These are phyloP conservation scores for Phytophthora fragariae DNA, from an alignment of 352 stramenopile genomes.

Conservation along the genomic window DNA sequence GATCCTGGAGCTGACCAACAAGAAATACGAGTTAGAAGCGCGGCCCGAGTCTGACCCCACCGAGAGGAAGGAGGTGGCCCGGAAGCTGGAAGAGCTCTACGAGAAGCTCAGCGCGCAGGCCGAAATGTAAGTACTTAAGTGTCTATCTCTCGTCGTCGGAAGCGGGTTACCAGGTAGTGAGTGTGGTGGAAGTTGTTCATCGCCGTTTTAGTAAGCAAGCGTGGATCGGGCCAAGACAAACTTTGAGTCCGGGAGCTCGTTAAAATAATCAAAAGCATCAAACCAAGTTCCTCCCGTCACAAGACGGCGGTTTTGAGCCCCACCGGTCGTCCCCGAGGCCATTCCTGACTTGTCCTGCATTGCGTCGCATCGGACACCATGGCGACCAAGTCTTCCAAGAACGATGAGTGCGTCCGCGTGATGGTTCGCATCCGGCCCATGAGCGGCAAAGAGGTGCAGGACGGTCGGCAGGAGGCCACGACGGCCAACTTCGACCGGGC, in stretches of 20 bases:
- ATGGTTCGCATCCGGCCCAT: slow-evolving; percentile 97
- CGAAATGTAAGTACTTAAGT: slow-evolving; percentile 42
- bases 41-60: slow-evolving; percentile 43
- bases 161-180: slow-evolving; percentile 20
- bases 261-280: slow-evolving; percentile 22
- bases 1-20: slow-evolving; percentile 69
- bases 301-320: slow-evolving; percentile 23
- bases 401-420: slow-evolving; percentile 95
- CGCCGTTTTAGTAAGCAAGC: slow-evolving; percentile 31
- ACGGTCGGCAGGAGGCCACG: slow-evolving; percentile 85
- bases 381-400: slow-evolving; percentile 61
- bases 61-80: slow-evolving; percentile 51
- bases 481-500: slow-evolving; percentile 91
- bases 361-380: slow-evolving; percentile 21
- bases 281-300: not conserved
- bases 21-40: slow-evolving; percentile 58
- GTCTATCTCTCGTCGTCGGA: slow-evolving; percentile 30
- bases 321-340: not conserved
- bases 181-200: slow-evolving; percentile 1
- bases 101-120: slow-evolving; percentile 52
- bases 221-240: slow-evolving; percentile 12
- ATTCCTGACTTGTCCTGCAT: not conserved
- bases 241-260: slow-evolving; percentile 19
- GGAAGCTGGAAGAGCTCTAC: slow-evolving; percentile 59
- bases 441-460: slow-evolving; percentile 94